phyloP scores from a whole-genome alignment of 1,139 yeast genomes.

The Yamadazyma buinensis region DNA sequence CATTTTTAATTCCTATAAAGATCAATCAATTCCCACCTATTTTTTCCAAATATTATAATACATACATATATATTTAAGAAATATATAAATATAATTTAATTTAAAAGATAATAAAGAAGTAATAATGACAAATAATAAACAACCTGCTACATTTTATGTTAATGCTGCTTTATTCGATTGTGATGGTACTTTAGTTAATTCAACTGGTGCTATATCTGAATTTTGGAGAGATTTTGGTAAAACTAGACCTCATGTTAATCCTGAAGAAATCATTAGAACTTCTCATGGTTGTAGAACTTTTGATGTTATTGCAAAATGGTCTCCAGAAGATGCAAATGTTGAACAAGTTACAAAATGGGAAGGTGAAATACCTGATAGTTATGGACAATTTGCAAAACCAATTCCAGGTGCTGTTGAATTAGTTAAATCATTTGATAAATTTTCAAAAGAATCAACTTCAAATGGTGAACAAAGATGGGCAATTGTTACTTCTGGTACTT shows the following conservation, averaged over 20 bases:
- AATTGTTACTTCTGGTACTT: constrained; percentile 81
- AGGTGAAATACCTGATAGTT: constrained; percentile 67
- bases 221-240: constrained; percentile 75
- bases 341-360: constrained; percentile 69
- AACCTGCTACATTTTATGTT: constrained; percentile 46
- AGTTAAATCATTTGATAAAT: constrained; percentile 49
- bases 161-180: constrained; percentile 68
- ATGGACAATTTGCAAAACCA: constrained; percentile 67
- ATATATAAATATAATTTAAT: too few relatives aligned
- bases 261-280: constrained; percentile 65
- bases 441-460: constrained; percentile 38
- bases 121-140: constrained; percentile 28
- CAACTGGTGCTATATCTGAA: constrained; percentile 78
- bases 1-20: too few relatives aligned
- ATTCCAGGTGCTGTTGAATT: constrained; percentile 72
- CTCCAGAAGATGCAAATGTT: constrained; percentile 68
- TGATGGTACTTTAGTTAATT: constrained; percentile 81
- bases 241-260: constrained; percentile 66
- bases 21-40: too few relatives aligned
- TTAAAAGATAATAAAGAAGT: too few relatives aligned
- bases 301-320: constrained; percentile 71
- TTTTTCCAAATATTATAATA: too few relatives aligned
- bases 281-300: constrained; percentile 83
- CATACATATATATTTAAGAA: too few relatives aligned
- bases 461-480: constrained; percentile 62